Conservation (phyloP, 2,329 filamentous ascomycete species). For the Fusarium sp. region DNA sequence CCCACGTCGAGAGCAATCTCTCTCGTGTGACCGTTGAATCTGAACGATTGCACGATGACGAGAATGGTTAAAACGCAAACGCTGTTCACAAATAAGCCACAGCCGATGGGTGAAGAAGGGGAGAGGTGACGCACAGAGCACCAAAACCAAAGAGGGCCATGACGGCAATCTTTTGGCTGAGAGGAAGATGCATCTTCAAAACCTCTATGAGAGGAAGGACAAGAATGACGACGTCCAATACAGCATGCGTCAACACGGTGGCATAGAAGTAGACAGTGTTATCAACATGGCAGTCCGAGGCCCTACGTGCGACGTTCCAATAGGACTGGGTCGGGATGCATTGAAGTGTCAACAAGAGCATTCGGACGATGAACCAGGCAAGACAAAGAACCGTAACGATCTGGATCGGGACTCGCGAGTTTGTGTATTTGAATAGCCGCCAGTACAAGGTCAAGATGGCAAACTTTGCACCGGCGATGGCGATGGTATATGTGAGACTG, state of each 20-base stretch:
- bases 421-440: conserved; percentile 42
- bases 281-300: conserved; percentile 43
- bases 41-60: conserved; percentile 34
- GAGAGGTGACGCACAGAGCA: conserved; percentile 33
- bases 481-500: conserved; percentile 41
- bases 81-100: neutral
- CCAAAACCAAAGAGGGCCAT: conserved; percentile 45
- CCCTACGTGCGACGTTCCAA: conserved; percentile 44
- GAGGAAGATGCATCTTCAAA: conserved; percentile 41
- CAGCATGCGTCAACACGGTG: conserved; percentile 43
- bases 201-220: conserved; percentile 46
- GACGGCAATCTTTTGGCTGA: conserved; percentile 43
- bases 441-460: conserved; percentile 45
- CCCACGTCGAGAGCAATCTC: conserved; percentile 42
- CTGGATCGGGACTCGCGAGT: conserved; percentile 43
- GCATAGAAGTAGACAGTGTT: conserved; percentile 46
- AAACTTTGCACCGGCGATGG: conserved; percentile 42
- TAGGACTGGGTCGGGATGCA: conserved; percentile 47
- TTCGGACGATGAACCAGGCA: conserved; percentile 43
- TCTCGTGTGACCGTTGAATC: conserved; percentile 24
- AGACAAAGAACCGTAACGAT: conserved; percentile 29
- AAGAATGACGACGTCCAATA: conserved; percentile 47
- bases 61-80: conserved; percentile 41
- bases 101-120: rapidly evolving
- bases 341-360: conserved; percentile 46